Evolutionary conservation across 1,284 basidiomycete species (phyloP), one percentile per base, ranked within the genome.

Genomic region (Veloporphyrellus conicus): DNA sequence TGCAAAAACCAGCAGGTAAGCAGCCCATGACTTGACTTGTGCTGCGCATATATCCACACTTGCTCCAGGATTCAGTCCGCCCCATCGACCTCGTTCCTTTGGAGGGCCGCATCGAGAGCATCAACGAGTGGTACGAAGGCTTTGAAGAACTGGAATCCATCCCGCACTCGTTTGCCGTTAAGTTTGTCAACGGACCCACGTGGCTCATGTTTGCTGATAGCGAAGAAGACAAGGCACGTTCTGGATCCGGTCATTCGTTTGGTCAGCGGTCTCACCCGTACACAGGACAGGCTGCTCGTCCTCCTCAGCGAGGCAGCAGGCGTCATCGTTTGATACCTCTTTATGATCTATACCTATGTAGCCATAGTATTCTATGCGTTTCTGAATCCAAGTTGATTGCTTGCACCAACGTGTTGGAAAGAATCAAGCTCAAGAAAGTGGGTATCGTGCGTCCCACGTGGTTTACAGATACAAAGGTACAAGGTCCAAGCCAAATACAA

Each of bases 131-230:
- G 76, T 72, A 77, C 47, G 81, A 87, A 48, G 85, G 85, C 2
- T 84, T 79, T 50, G 86, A 87, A 52, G 83, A 87, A 43, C 66
- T 88, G 20, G 76, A 82, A 60, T 75, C 83, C 3, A 81, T 88
- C 37, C 75, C 82, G 3, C 71, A 82, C 57, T 83, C 86, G 0
- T 87, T 88, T 63, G 83, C 77, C 2, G 65, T 88, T 19, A 80
- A 80, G 53, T 80, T 87, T 56, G 68, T 66, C 23, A 75, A 79
- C 52, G 73, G 66, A 6, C 68, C 64, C 16, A 67, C 66, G 19
- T 86, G 81, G 79, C 72, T 75, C 46, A 71, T 87, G 69, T 88
- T 75, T 53, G 73, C 81, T 2, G 86, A 88, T 61, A 74, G 74
- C 28, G 78, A 78, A 57, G 73, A 80, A 52, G 83, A 87, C 56